These are phyloP conservation scores for Cymbidium sinense DNA, from an alignment of 106 monocot species.

Conservation along the genomic window DNA sequence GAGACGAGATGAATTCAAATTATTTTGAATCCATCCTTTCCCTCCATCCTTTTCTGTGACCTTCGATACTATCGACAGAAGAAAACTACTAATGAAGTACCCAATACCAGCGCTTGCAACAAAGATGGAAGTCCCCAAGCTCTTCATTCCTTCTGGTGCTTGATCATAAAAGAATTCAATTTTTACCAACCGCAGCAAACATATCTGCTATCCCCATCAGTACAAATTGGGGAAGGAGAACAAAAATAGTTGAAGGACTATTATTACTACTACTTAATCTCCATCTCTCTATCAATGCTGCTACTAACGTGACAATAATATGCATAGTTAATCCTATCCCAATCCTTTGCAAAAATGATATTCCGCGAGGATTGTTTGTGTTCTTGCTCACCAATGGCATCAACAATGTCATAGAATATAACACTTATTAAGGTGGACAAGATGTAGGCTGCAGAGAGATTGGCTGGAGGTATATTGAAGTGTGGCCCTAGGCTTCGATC, in stretches of 20 bases:
- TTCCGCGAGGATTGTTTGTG: constrained; percentile 14
- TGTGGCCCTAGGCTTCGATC: constrained; percentile 21
- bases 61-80: constrained; percentile 18
- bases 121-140: constrained; percentile 37
- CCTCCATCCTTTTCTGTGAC: constrained; percentile 10
- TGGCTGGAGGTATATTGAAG: constrained; percentile 17
- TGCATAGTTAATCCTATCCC: constrained; percentile 13
- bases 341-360: constrained; percentile 21
- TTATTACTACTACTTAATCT: background rate
- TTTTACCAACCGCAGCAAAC: constrained; percentile 17
- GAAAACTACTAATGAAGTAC: too few species aligned
- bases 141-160: too few species aligned
- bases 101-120: constrained; percentile 31
- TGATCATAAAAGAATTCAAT: too few species aligned
- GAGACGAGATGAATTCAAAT: constrained; percentile 27
- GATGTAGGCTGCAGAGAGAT: constrained; percentile 5
- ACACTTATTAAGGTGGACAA: constrained; percentile 14
- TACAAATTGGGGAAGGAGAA: constrained; percentile 14
- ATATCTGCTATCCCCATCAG: constrained; percentile 21
- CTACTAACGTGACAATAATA: constrained; percentile 14
- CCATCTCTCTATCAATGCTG: constrained; percentile 10
- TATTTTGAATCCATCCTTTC: constrained; percentile 34
- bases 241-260: constrained; percentile 12
- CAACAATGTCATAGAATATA: constrained; percentile 9
- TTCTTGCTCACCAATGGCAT: background rate